These are phyloP conservation scores for Cotoneaster glaucophyllus DNA, from an alignment of 306 rosid species.

Conservation along the genomic window DNA sequence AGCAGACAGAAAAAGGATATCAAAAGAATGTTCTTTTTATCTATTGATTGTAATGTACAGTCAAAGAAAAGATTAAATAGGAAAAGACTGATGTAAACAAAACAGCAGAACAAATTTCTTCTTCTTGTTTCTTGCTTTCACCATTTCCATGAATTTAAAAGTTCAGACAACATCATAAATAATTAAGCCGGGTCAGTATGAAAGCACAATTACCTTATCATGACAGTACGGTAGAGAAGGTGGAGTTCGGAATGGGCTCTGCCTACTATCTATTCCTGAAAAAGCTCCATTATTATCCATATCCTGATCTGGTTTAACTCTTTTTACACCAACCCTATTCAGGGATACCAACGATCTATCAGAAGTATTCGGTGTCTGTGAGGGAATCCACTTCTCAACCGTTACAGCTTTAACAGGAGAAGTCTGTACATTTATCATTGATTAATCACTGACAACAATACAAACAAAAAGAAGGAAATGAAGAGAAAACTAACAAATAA, in stretches of 20 bases:
- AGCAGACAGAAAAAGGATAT: background rate
- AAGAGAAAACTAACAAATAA: background rate
- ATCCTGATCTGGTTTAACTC: slow-evolving; percentile 37
- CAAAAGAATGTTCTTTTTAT: background rate
- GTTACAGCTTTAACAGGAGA: slow-evolving; percentile 35
- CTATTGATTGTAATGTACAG: background rate
- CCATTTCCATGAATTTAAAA: background rate
- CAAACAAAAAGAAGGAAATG: background rate
- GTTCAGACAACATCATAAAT: slow-evolving; percentile 6
- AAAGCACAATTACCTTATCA: slow-evolving; percentile 52
- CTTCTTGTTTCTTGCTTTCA: background rate
- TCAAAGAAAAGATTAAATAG: background rate
- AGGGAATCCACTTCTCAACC: slow-evolving; percentile 40
- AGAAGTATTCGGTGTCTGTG: slow-evolving; percentile 34
- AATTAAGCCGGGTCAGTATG: background rate
- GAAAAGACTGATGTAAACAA: background rate
- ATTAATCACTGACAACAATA: slow-evolving; percentile 7
- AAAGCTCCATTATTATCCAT: slow-evolving; percentile 20
- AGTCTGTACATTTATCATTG: slow-evolving; percentile 36
- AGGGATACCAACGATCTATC: slow-evolving; percentile 35
- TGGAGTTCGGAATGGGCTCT: slow-evolving; percentile 88
- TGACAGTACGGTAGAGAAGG: slow-evolving; percentile 63
- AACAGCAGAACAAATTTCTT: background rate
- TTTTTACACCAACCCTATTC: slow-evolving; percentile 43
- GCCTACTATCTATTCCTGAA: slow-evolving; percentile 25